Conservation (phyloP, 768 basidiomycete species). For the Boletus bicolor region DNA sequence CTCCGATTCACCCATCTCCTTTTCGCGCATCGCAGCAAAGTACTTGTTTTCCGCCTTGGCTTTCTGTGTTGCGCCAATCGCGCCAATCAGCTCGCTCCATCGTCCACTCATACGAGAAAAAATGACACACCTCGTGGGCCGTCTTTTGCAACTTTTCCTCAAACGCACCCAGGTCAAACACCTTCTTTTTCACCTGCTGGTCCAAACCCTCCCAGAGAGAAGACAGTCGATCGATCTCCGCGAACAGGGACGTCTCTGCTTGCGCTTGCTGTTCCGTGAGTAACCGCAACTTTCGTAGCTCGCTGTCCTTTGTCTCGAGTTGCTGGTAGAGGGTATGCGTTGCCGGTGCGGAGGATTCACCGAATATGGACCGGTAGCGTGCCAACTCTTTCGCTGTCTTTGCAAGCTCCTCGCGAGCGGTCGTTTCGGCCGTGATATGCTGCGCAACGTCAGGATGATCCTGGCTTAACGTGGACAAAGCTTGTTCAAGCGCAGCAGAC, state of each 20-base stretch:
- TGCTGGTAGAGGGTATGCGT: slow-evolving; percentile 46
- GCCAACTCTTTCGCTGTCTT: slow-evolving; percentile 47
- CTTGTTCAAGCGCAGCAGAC: slow-evolving; percentile 48
- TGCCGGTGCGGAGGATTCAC: slow-evolving; percentile 54
- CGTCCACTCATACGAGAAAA: not conserved
- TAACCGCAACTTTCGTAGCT: slow-evolving; percentile 58
- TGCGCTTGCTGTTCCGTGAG: slow-evolving; percentile 59
- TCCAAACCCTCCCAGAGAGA: slow-evolving; percentile 85
- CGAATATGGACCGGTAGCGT: slow-evolving; percentile 63
- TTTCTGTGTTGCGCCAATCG: slow-evolving; percentile 51
- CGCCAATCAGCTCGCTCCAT: not conserved
- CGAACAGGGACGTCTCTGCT: slow-evolving; percentile 74
- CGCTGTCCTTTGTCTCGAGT: slow-evolving; percentile 65
- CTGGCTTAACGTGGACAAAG: slow-evolving; percentile 42
- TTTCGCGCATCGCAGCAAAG: slow-evolving; percentile 85
- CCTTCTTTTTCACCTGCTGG: slow-evolving; percentile 76
- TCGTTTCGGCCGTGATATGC: slow-evolving; percentile 48
- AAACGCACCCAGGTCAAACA: slow-evolving; percentile 70
- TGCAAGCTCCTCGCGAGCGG: slow-evolving; percentile 48
- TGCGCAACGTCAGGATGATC: slow-evolving; percentile 53
- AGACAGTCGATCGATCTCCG: slow-evolving; percentile 83
- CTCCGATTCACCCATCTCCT: slow-evolving; percentile 77
- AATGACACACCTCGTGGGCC: slow-evolving; percentile 59
- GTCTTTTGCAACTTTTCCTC: slow-evolving; percentile 72
- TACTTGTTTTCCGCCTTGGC: slow-evolving; percentile 96